Percentiles rank a stretch among this genome's conserved stretches.
Evolutionary conservation across 345 rosid genomes (phyloP).

Genomic region (Salix viminalis): DNA sequence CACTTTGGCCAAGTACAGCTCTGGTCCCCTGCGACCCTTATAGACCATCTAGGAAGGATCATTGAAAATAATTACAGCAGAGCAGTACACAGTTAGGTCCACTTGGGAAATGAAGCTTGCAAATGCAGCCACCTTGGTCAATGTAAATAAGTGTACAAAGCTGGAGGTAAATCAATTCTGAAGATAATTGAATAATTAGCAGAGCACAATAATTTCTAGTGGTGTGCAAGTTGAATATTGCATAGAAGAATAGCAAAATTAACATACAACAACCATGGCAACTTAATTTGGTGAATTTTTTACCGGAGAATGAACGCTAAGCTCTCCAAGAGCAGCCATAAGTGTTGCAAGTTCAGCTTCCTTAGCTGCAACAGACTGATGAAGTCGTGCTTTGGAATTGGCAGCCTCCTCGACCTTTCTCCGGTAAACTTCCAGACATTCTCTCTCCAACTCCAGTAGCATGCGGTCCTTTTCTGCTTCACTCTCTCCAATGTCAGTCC

Average conservation of each 20-base stretch:
- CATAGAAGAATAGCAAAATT: no score
- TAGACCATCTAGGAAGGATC: neutral
- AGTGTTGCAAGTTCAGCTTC: slow-evolving; percentile 96
- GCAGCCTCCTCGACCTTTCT: slow-evolving; percentile 94
- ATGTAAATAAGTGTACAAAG: neutral
- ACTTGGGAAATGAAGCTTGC: neutral
- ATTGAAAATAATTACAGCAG: neutral
- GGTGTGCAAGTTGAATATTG: neutral
- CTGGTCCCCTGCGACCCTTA: neutral
- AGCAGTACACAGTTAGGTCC: neutral
- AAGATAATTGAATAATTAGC: neutral
- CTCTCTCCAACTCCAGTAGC: slow-evolving; percentile 85
- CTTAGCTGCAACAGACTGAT: slow-evolving; percentile 84
- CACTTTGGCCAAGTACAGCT: neutral
- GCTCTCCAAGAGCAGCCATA: slow-evolving; percentile 81
- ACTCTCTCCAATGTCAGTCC: slow-evolving; percentile 93
- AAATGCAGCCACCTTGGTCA: neutral
- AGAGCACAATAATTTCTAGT: neutral
- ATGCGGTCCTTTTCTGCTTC: slow-evolving; percentile 77
- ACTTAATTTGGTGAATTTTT: neutral
- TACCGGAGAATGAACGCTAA: slow-evolving; percentile 63
- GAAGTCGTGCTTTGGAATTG: slow-evolving; percentile 79
- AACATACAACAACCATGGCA: neutral
- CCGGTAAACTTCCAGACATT: slow-evolving; percentile 82
- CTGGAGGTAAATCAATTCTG: neutral